These are phyloP conservation scores for Asclepias syriaca DNA, from an alignment of 257 asterid genomes.

Conservation along the genomic window DNA sequence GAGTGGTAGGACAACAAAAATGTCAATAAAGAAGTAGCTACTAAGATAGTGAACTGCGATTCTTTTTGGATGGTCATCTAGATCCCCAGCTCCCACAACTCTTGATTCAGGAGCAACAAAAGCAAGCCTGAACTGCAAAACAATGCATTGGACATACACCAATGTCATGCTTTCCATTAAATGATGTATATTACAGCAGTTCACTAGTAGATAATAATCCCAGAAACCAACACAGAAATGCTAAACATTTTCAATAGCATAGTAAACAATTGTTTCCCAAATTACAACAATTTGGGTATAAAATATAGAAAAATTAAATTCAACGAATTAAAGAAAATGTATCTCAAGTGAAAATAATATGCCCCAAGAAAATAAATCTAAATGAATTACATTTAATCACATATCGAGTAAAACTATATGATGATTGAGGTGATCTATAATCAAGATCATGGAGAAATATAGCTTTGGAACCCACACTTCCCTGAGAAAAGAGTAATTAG, in stretches of 20 bases:
- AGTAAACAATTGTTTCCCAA: not conserved
- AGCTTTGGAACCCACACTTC: not conserved
- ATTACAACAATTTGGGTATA: not conserved
- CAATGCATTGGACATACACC: constrained; percentile 1
- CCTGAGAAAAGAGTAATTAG: not conserved
- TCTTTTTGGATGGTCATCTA: constrained; percentile 64
- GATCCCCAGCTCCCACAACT: constrained; percentile 84
- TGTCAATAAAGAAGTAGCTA: constrained; percentile 55
- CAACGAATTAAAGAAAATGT: not conserved
- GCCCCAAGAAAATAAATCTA: constrained; percentile 1
- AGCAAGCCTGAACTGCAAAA: constrained; percentile 84
- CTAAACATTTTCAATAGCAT: not conserved
- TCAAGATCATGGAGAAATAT: not conserved
- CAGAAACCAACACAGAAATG: not conserved
- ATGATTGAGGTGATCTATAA: not conserved
- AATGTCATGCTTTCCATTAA: not conserved
- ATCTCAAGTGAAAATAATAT: not conserved
- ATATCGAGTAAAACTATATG: not conserved
- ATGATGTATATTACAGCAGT: not conserved
- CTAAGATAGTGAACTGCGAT: constrained; percentile 63
- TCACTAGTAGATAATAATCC: not conserved
- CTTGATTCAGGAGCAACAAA: constrained; percentile 79
- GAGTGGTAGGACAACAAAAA: constrained; percentile 67
- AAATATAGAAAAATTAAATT: not conserved
- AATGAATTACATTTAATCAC: not conserved